phyloP scores from a whole-genome alignment of 768 basidiomycete genomes.

The Mrakia frigida region DNA sequence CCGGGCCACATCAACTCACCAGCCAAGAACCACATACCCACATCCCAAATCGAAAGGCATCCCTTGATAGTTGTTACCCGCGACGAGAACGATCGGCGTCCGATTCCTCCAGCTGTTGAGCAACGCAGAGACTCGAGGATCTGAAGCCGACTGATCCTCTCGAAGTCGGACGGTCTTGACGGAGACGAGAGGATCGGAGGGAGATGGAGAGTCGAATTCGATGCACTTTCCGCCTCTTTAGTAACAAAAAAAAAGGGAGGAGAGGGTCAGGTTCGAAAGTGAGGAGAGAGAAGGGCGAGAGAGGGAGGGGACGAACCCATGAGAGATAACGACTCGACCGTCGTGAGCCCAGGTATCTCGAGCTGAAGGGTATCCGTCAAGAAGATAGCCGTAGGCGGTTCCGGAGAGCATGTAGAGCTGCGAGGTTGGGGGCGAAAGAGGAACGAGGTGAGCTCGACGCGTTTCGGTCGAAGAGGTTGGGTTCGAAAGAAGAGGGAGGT shows the following conservation, averaged over 20 bases:
- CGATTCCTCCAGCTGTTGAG: not conserved
- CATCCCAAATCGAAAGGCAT: not conserved
- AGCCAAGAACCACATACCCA: not conserved
- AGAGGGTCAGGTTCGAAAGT: not conserved
- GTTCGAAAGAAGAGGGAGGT: not conserved
- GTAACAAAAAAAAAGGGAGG: too few relatives aligned
- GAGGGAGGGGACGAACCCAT: not conserved
- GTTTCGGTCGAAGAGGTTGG: too few relatives aligned
- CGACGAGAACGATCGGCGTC: conserved; percentile 4
- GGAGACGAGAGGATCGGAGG: not conserved
- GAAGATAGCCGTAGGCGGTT: not conserved
- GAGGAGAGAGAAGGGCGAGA: not conserved
- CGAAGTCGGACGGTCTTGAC: not conserved
- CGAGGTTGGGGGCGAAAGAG: not conserved
- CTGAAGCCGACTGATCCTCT: not conserved
- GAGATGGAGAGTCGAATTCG: not conserved
- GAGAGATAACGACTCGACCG: not conserved
- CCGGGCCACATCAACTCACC: not conserved
- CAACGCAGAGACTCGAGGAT: not conserved
- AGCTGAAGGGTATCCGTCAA: not conserved
- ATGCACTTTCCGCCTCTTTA: not conserved
- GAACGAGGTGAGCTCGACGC: not conserved
- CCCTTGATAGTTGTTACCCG: not conserved
- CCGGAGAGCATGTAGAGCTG: not conserved
- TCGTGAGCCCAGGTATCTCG: conserved; percentile 1